Percentiles rank a stretch among this genome's conserved stretches.
Conservation (phyloP, 2,329 filamentous ascomycete genomes). For the Ophiostoma populinum region DNA sequence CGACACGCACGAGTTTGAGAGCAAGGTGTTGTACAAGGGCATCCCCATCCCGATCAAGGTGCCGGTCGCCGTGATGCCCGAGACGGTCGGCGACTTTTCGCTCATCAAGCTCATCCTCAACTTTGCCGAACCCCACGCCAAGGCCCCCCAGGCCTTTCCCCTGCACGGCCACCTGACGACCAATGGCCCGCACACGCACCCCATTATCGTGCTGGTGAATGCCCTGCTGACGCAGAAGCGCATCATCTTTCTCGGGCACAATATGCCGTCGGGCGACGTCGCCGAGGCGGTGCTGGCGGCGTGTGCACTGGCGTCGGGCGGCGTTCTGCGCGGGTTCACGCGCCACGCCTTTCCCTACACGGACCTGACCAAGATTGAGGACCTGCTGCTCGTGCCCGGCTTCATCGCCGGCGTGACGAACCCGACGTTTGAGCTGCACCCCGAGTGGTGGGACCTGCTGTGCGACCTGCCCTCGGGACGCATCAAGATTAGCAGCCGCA, state of each 20-base stretch:
- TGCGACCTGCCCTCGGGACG: slow-evolving; percentile 85
- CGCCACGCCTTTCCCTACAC: slow-evolving; percentile 96
- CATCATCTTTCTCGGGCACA: slow-evolving; percentile 89
- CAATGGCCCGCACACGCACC: slow-evolving; percentile 75
- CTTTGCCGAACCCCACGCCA: slow-evolving; percentile 69
- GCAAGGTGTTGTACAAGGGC: slow-evolving; percentile 85
- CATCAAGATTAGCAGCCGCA: slow-evolving; percentile 83
- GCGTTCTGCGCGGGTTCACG: slow-evolving; percentile 83
- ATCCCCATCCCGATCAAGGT: slow-evolving; percentile 96
- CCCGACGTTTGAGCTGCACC: slow-evolving; percentile 84
- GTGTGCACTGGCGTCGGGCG: slow-evolving; percentile 82
- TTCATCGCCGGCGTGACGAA: slow-evolving; percentile 98
- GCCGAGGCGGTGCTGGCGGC: slow-evolving; percentile 97
- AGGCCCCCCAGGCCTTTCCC: slow-evolving; percentile 67
- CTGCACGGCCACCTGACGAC: slow-evolving; percentile 88
- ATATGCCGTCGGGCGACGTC: slow-evolving; percentile 86
- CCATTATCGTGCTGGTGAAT: slow-evolving; percentile 87
- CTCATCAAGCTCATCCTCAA: slow-evolving; percentile 94
- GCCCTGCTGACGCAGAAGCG: slow-evolving; percentile 91
- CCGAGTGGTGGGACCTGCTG: slow-evolving; percentile 95
- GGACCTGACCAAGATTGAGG: slow-evolving; percentile 93
- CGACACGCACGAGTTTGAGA: slow-evolving; percentile 96
- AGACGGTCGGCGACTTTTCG: slow-evolving; percentile 95
- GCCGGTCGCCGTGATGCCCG: slow-evolving; percentile 79
- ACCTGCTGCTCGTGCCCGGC: slow-evolving; percentile 84